Evolutionary conservation across 352 stramenopile genomes (phyloP).

Genomic region (Pythium inflatum): DNA sequence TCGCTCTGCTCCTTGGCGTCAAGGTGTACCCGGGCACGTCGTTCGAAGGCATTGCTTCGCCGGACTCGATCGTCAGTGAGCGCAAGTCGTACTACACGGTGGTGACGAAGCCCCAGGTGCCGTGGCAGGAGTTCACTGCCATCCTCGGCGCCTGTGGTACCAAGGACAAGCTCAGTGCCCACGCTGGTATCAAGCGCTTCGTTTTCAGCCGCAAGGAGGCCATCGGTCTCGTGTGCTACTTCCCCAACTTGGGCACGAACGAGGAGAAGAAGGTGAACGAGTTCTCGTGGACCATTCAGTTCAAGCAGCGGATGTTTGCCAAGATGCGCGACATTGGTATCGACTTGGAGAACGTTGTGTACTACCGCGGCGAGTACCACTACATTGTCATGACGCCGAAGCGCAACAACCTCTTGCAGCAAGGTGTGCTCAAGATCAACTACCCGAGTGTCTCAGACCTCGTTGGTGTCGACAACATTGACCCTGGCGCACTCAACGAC

Average conservation of each 20-base stretch:
- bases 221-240: slow-evolving; percentile 83
- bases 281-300: slow-evolving; percentile 87
- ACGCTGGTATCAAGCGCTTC: slow-evolving; percentile 76
- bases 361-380: slow-evolving; percentile 86
- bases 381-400: slow-evolving; percentile 88
- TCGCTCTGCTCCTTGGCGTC: slow-evolving; percentile 73
- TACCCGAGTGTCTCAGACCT: slow-evolving; percentile 65
- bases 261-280: slow-evolving; percentile 80
- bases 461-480: slow-evolving; percentile 71
- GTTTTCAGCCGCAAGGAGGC: slow-evolving; percentile 82
- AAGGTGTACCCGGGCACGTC: slow-evolving; percentile 65
- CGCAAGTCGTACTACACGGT: slow-evolving; percentile 75
- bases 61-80: slow-evolving; percentile 56
- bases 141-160: slow-evolving; percentile 69
- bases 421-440: slow-evolving; percentile 73
- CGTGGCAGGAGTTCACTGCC: slow-evolving; percentile 78
- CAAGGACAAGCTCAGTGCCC: slow-evolving; percentile 65
- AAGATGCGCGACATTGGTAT: slow-evolving; percentile 75
- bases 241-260: slow-evolving; percentile 68
- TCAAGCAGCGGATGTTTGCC: slow-evolving; percentile 84
- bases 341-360: slow-evolving; percentile 85
- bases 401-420: slow-evolving; percentile 73
- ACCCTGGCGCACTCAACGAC: slow-evolving; percentile 55
- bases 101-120: slow-evolving; percentile 74
- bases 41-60: slow-evolving; percentile 60